Conservation (phyloP, 106 monocot genomes). For the Apostasia ramifera region DNA sequence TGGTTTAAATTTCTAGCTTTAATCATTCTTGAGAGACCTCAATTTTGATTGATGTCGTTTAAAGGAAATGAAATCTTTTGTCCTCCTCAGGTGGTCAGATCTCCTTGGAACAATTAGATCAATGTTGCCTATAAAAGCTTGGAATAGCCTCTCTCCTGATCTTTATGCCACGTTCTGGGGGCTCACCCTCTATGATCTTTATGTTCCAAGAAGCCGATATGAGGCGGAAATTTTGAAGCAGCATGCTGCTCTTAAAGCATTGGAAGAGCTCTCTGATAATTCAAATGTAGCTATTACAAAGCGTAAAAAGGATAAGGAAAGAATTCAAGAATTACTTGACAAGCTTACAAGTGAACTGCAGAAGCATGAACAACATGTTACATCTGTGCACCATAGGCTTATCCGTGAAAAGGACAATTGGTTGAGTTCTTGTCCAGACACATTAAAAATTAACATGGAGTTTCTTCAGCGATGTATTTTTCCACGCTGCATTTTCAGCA, state of each 20-base stretch:
- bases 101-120: conserved; percentile 53
- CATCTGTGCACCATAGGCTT: conserved; percentile 70
- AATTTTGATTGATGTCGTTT: not conserved
- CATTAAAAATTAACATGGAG: conserved; percentile 88
- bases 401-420: conserved; percentile 82
- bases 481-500: conserved; percentile 89
- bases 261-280: conserved; percentile 91
- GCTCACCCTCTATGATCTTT: conserved; percentile 88
- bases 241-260: conserved; percentile 73
- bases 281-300: conserved; percentile 86
- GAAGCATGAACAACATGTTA: conserved; percentile 89
- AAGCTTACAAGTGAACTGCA: conserved; percentile 61
- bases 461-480: conserved; percentile 94
- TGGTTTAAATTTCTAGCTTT: not conserved
- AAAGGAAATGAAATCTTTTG: not conserved
- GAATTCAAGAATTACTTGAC: conserved; percentile 86
- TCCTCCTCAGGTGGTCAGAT: conserved; percentile 65
- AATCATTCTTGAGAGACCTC: not conserved
- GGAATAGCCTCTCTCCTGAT: conserved; percentile 96
- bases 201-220: conserved; percentile 85
- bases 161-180: conserved; percentile 98
- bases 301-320: conserved; percentile 97
- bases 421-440: conserved; percentile 79
- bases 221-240: conserved; percentile 86
- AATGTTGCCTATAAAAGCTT: conserved; percentile 69